Base-by-base conservation (phyloP, 1,284 basidiomycete genomes). In the Boletus calvinii region DNA sequence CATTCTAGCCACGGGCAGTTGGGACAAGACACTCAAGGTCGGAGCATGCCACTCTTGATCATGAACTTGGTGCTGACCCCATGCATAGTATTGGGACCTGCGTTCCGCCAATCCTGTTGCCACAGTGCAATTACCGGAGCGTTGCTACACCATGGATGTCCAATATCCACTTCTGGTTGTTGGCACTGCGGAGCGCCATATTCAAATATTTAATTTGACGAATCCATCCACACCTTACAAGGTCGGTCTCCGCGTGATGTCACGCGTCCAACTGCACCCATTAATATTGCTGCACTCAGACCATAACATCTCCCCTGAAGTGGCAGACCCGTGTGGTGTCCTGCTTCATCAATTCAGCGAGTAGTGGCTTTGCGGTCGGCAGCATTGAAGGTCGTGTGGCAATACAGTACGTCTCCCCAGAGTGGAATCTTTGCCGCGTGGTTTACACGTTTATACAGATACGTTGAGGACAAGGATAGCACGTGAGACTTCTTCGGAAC, bases 301-400 rank as follows among this genome's bases (percentile, higher is more conserved):
- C 80, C 12, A 83, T 92, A 62, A 75, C 78, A 31, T 94, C 92
- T 2, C 92, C 94, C 4, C 72, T 98, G 58, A 95, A 96, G 69
- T 94, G 91, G 89, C 96, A 98, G 73, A 98, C 96, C 4, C 84
- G 96, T 39, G 85, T 89, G 4, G 82, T 97, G 5, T 81, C 88
- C 4, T 96, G 92, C 69, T 95, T 97, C 72, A 89, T 90, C 11
- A 78, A 76, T 13, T 74, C 77, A 20, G 48, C 79, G 1, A 84
- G 75, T 20, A 85, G 85, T 56, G 92, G 93, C 0, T 98, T 92
- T 63, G 94, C 94, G 0, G 80, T 98, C 0, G 96, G 96, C 15
- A 95, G 93, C 66, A 86, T 98, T 11, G 96, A 99, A 72, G 96
- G 96, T 9, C 81, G 96, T 46, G 94, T 98, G 0, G 95, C 92